phyloP scores from a whole-genome alignment of 441 rosid species.

The Aleurites moluccanus region DNA sequence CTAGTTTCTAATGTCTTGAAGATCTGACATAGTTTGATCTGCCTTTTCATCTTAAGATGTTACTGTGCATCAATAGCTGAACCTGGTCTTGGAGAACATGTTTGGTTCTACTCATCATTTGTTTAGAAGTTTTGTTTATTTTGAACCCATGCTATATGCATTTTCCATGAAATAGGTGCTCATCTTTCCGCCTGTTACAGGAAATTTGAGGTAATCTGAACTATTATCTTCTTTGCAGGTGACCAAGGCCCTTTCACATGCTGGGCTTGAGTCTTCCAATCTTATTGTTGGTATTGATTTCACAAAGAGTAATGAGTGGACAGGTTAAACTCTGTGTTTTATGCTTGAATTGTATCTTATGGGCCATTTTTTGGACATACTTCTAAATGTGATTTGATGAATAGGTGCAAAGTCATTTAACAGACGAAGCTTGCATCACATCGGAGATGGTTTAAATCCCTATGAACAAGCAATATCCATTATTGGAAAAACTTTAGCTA shows the following conservation, averaged over 20 bases:
- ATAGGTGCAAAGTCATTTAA: conserved; percentile 63
- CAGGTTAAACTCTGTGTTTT: conserved; percentile 42
- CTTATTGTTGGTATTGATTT: conserved; percentile 83
- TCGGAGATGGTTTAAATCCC: conserved; percentile 52
- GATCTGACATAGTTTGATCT: not conserved
- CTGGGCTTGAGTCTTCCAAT: conserved; percentile 93
- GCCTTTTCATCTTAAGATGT: not conserved
- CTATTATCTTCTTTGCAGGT: conserved; percentile 45
- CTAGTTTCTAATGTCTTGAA: not conserved
- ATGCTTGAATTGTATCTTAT: not conserved
- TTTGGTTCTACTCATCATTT: not conserved
- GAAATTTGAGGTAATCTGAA: not conserved
- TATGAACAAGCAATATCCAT: conserved; percentile 76
- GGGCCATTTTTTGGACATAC: conserved; percentile 10
- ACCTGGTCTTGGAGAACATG: not conserved
- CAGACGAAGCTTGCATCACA: conserved; percentile 54
- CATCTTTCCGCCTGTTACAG: not conserved
- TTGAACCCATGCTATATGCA: not conserved
- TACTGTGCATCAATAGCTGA: not conserved
- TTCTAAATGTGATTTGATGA: conserved; percentile 21
- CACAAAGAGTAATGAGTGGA: conserved; percentile 94
- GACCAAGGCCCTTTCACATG: conserved; percentile 62
- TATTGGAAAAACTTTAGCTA: conserved; percentile 58
- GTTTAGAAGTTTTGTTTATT: not conserved
- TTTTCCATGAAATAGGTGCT: not conserved